A percentile compares a stretch with the other conserved stretches of the same genome.
Evolutionary conservation across 306 rosid genomes (phyloP).

Genomic region (Hippophae gyantsensis): DNA sequence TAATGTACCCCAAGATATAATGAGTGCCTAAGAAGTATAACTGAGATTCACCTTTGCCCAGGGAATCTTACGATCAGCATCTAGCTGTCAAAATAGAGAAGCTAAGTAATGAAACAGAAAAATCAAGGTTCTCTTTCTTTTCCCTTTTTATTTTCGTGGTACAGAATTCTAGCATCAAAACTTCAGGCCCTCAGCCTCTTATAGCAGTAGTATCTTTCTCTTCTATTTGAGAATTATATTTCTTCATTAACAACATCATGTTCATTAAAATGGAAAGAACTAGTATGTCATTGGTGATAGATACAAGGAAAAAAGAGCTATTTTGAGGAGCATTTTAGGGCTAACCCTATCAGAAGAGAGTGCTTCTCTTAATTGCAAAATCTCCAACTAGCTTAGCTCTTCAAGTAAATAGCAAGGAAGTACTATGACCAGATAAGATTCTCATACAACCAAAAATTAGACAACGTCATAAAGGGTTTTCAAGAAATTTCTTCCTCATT

Average conservation of each 20-base stretch:
- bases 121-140: neutral
- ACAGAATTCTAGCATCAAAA: too few species aligned
- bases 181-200: too few species aligned
- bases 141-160: too few species aligned
- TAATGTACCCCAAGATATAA: slow-evolving; percentile 63
- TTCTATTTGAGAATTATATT: too few species aligned
- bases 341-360: too few species aligned
- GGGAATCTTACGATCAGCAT: slow-evolving; percentile 67
- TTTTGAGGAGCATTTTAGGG: too few species aligned
- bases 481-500: neutral
- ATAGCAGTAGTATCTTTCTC: too few species aligned
- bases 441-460: neutral
- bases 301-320: too few species aligned
- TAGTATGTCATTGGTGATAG: too few species aligned
- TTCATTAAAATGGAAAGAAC: too few species aligned
- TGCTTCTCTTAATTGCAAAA: too few species aligned
- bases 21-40: slow-evolving; percentile 86
- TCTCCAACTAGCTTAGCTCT: neutral
- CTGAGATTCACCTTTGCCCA: slow-evolving; percentile 96
- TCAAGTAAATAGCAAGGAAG: neutral
- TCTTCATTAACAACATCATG: too few species aligned
- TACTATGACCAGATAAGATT: neutral
- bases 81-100: slow-evolving; percentile 35
- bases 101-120: neutral
- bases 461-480: neutral